Evolutionary conservation across 176 grass and related monocot genomes (phyloP).

Genomic region (Zoysia pacifica): DNA sequence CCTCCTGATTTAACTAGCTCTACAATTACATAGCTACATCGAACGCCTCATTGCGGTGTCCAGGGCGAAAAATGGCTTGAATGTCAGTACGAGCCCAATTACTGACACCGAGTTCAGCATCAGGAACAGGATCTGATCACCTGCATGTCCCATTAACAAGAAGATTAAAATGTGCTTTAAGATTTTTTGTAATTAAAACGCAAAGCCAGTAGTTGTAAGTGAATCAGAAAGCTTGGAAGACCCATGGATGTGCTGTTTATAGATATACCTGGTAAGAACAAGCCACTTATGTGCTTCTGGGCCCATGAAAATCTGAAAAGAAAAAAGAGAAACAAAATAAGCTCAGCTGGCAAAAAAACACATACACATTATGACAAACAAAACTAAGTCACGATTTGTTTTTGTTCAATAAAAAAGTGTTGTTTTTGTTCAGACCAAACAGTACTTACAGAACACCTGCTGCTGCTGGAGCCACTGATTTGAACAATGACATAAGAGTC

Average conservation of each 20-base stretch:
- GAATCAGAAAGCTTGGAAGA: background rate
- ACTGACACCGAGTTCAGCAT: conserved; percentile 54
- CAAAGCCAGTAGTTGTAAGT: background rate
- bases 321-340: background rate
- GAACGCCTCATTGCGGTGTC: conserved; percentile 5
- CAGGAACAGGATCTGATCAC: conserved; percentile 64
- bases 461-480: conserved; percentile 62
- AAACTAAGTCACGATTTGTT: background rate
- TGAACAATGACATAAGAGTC: conserved; percentile 67
- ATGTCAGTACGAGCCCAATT: conserved; percentile 44
- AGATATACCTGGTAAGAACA: conserved; percentile 60
- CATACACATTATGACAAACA: background rate
- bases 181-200: background rate
- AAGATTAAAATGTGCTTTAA: background rate
- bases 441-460: conserved; percentile 64
- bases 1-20: background rate
- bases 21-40: background rate
- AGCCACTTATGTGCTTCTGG: conserved; percentile 50
- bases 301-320: conserved; percentile 69
- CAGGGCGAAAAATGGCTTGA: conserved; percentile 54
- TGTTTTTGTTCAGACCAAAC: background rate
- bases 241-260: background rate
- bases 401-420: background rate
- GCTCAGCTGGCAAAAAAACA: conserved; percentile 1
- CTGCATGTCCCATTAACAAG: conserved; percentile 37